These are phyloP conservation scores for Wickerhamia fluorescens DNA, from an alignment of 805 yeast genomes.

Conservation along the genomic window DNA sequence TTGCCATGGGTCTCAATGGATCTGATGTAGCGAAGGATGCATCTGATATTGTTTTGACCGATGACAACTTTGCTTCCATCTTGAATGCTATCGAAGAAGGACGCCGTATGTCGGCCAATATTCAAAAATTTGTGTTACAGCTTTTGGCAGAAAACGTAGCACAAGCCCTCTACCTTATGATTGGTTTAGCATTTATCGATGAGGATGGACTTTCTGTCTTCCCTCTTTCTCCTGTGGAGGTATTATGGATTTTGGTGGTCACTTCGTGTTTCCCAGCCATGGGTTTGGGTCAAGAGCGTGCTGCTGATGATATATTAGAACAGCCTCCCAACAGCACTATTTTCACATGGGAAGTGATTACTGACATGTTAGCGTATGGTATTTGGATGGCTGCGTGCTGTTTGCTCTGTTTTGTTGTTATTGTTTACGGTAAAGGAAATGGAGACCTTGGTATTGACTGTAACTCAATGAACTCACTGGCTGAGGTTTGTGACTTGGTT, in stretches of 20 bases:
- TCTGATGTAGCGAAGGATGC: conserved; percentile 85
- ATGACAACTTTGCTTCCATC: conserved; percentile 73
- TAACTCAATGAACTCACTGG: conserved; percentile 39
- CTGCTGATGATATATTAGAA: conserved; percentile 56
- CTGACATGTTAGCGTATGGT: conserved; percentile 70
- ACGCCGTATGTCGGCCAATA: conserved; percentile 69
- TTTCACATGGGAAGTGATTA: conserved; percentile 58
- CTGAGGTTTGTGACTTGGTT: conserved; percentile 47
- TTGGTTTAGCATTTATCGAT: conserved; percentile 70
- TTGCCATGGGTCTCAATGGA: conserved; percentile 75
- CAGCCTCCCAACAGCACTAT: conserved; percentile 59
- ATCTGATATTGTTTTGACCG: conserved; percentile 63
- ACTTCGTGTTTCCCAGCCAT: conserved; percentile 81
- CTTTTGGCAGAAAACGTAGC: conserved; percentile 62
- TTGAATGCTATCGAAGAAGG: conserved; percentile 77
- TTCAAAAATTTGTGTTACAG: conserved; percentile 72
- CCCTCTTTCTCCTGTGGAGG: conserved; percentile 73
- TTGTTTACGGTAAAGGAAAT: conserved; percentile 59
- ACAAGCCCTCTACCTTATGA: conserved; percentile 58
- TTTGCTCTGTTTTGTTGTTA: conserved; percentile 55
- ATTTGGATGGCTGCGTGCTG: conserved; percentile 67
- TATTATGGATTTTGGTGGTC: conserved; percentile 70
- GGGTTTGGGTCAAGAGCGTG: conserved; percentile 70
- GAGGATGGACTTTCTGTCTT: conserved; percentile 62
- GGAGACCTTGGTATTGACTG: conserved; percentile 63